Evolutionary conservation across 306 rosid species (phyloP).

Genomic region (Nissolia schottii): DNA sequence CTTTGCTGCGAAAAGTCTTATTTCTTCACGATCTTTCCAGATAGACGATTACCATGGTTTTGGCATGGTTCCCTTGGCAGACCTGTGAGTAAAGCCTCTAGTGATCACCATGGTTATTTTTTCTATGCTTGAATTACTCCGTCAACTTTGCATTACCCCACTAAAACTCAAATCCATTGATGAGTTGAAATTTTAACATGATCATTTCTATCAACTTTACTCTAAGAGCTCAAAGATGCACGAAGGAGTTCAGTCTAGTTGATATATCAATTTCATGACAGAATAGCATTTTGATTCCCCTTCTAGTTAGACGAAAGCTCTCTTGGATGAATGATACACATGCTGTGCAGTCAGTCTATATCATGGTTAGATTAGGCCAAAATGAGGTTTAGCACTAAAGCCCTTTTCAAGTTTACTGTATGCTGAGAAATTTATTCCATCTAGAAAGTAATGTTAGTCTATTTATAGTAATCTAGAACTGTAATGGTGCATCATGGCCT

Average conservation of each 20-base stretch:
- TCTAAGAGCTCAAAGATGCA: background rate
- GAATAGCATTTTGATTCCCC: background rate
- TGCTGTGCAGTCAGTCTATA: background rate
- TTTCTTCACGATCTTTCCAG: slow-evolving; percentile 69
- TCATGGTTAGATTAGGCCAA: background rate
- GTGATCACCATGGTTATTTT: background rate
- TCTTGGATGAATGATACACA: background rate
- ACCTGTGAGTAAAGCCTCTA: slow-evolving; percentile 59
- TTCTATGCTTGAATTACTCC: background rate
- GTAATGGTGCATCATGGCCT: background rate
- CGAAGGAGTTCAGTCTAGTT: background rate
- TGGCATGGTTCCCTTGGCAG: slow-evolving; percentile 97
- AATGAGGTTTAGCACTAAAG: background rate
- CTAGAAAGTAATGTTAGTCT: background rate
- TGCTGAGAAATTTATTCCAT: background rate
- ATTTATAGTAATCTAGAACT: background rate
- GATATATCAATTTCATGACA: background rate
- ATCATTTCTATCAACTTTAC: background rate
- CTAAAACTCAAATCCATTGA: background rate
- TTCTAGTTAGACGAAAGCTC: background rate
- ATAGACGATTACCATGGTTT: slow-evolving; percentile 74
- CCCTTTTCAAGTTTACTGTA: background rate
- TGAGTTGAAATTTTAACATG: slow-evolving; percentile 6
- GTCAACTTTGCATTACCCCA: background rate
- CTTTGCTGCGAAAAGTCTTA: slow-evolving; percentile 68